These are phyloP conservation scores for Cyberlindnera misumaiensis DNA, from an alignment of 805 yeast species.

Conservation along the genomic window DNA sequence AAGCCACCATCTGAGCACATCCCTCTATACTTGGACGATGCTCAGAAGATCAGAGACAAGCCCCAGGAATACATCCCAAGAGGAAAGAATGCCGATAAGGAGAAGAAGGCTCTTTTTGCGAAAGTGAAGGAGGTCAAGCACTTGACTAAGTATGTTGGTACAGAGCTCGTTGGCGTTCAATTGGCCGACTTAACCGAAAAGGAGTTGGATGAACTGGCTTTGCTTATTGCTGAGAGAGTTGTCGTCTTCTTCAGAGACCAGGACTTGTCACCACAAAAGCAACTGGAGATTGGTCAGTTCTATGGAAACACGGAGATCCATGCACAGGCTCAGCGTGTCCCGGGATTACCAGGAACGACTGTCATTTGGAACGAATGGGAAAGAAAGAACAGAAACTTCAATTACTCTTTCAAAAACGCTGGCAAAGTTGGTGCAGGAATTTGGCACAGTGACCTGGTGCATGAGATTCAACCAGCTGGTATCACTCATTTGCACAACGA, in stretches of 20 bases:
- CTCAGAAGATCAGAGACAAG: conserved; percentile 28
- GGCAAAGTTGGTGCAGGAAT: conserved; percentile 5
- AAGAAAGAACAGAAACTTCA: conserved; percentile 7
- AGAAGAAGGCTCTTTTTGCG: conserved; percentile 34
- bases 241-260: conserved; percentile 38
- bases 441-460: conserved; percentile 46
- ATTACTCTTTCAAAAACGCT: conserved; percentile 2
- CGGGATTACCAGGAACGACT: conserved; percentile 26
- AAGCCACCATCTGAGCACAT: conserved; percentile 27
- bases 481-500: conserved; percentile 45
- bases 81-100: conserved; percentile 34
- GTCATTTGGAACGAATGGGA: conserved; percentile 29
- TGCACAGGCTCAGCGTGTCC: conserved; percentile 24
- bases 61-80: conserved; percentile 26
- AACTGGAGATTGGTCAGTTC: conserved; percentile 11
- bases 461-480: conserved; percentile 50
- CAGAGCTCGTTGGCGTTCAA: conserved; percentile 43
- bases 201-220: conserved; percentile 42
- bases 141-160: conserved; percentile 41
- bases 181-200: conserved; percentile 33
- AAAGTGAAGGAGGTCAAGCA: conserved; percentile 36
- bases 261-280: conserved; percentile 15
- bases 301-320: conserved; percentile 34
- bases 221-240: conserved; percentile 40
- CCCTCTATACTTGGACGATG: conserved; percentile 36